Evolutionary conservation across 768 basidiomycete genomes (phyloP), one percentile per base, ranked within the genome.

Genomic region (Neoboletus brunneissimus): DNA sequence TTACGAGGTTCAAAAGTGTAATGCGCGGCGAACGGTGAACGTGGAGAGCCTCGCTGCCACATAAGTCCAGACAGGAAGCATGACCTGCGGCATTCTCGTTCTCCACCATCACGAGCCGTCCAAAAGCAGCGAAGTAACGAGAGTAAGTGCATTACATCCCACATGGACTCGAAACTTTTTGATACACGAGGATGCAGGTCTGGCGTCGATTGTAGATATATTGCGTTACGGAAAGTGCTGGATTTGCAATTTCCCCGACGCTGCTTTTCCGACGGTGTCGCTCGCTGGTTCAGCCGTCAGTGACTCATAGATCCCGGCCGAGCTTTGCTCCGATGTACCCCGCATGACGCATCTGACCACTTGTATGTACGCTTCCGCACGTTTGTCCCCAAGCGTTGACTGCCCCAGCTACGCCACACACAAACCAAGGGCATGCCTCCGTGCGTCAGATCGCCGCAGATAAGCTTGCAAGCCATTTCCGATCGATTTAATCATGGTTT

Each of bases 251-350:
- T 77, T 74, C 51, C 72, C 77, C 5, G 67, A 68, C 1, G 69
- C 65, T 18, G 70, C 73, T 9, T 72, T 75, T 65, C 79, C 80
- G 18, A 74, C 71, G 35, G 73, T 72, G 18, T 65, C 31, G 23
- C 25, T 44, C 20, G 45, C 50, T 49, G 59, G 68, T 48, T 60
- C 60, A 50, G 42, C 60, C 8, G 16, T 64, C n/a, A n/a, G n/a
- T 45, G 65, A 66, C 48, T 50, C 46, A 13, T 60, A 44, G 48
- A 54, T 49, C 62, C n/a, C n/a, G n/a, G n/a, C n/a, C 63, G 15
- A 27, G 34, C 15, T 23, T 56, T 42, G 54, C 32, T 43, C 57
- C 60, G 62, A 57, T 55, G 45, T 42, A 46, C 41, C n/a, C 64
- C 59, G 42, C 54, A 41, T 1, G 56, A 45, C 32, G 43, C n/a